These are phyloP conservation scores for Panicum virgatum DNA, from an alignment of 202 grass and related monocot genomes.

Conservation along the genomic window DNA sequence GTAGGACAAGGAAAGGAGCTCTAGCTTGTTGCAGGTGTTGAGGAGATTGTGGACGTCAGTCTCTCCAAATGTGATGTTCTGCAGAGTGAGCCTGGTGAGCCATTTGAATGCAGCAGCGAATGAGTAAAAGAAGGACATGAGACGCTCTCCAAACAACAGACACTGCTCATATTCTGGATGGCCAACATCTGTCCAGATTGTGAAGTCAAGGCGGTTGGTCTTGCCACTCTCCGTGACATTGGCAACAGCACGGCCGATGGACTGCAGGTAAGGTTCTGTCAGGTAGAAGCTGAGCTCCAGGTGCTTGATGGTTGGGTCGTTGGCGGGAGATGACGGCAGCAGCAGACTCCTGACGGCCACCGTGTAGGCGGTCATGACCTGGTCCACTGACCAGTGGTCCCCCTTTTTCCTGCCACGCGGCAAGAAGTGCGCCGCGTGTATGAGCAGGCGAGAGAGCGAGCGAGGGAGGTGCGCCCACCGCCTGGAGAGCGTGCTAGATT, in stretches of 20 bases:
- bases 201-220: not conserved
- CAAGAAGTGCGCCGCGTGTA: not conserved
- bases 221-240: not conserved
- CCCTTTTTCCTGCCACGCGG: not conserved
- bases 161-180: not conserved
- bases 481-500: not conserved
- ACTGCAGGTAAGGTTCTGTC: not conserved
- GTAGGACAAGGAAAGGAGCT: not conserved
- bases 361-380: not conserved
- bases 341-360: not conserved
- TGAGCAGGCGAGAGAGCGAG: not conserved
- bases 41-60: not conserved
- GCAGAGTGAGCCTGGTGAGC: not conserved
- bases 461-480: no score
- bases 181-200: not conserved
- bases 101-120: not conserved
- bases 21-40: not conserved
- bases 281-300: conserved; percentile 17
- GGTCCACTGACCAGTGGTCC: not conserved
- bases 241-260: not conserved
- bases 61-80: not conserved
- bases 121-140: not conserved
- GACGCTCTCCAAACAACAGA: not conserved
- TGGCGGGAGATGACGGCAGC: not conserved
- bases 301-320: not conserved